A percentile compares a stretch with the other conserved stretches of the same genome.
Evolutionary conservation across 2,329 filamentous ascomycete species (phyloP).

Genomic region (Lizonia empirigonia): DNA sequence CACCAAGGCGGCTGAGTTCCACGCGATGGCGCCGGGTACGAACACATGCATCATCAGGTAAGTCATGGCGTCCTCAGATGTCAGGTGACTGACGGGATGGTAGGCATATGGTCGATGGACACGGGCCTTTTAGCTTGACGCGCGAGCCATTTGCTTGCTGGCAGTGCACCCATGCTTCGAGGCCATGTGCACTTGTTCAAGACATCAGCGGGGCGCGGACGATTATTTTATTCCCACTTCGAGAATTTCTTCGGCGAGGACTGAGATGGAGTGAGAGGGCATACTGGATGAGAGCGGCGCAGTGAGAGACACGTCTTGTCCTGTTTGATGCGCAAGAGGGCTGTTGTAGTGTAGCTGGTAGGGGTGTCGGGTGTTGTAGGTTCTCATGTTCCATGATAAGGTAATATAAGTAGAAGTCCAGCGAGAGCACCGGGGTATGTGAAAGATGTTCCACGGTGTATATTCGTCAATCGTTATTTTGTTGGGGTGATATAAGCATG

Average conservation of each 20-base stretch:
- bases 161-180: conserved; percentile 8
- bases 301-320: background rate
- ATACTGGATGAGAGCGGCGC: conserved; percentile 12
- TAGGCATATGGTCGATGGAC: conserved; percentile 14
- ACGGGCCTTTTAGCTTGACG: conserved; percentile 1
- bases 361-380: background rate
- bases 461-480: background rate
- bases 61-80: background rate
- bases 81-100: background rate
- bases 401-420: too few species aligned
- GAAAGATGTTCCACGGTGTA: background rate
- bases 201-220: conserved; percentile 14
- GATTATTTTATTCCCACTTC: conserved; percentile 23
- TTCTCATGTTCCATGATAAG: background rate
- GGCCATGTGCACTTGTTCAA: conserved; percentile 22
- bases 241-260: background rate
- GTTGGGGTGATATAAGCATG: background rate
- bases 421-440: background rate
- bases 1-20: too few species aligned
- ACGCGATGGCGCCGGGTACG: conserved; percentile 11
- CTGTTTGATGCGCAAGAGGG: background rate
- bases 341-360: background rate
- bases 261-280: conserved; percentile 8
- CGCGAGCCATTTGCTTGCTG: conserved; percentile 14
- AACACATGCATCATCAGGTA: conserved; percentile 18